Conservation (phyloP, 495 filamentous ascomycete genomes). For the Amniculicola lignicola region DNA sequence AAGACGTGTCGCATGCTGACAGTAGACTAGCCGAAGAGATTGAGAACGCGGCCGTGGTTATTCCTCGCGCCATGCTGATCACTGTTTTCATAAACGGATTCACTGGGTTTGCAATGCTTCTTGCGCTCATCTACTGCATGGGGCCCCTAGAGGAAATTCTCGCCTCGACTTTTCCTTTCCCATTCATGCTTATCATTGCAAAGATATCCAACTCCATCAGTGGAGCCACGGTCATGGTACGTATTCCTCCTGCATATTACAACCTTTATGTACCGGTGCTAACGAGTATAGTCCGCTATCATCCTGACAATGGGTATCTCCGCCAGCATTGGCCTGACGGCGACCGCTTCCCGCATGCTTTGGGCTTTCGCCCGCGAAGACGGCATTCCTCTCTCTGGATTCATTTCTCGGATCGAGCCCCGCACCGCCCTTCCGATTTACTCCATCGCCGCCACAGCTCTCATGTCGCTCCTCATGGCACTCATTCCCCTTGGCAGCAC, state of each 20-base stretch:
- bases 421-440: slow-evolving; percentile 23
- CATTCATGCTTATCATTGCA: slow-evolving; percentile 8
- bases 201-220: slow-evolving; percentile 1
- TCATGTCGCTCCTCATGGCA: slow-evolving; percentile 23
- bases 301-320: too few species aligned
- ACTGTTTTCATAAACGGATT: slow-evolving; percentile 28
- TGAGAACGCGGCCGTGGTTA: slow-evolving; percentile 30
- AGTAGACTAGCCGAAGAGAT: slow-evolving; percentile 34
- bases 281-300: too few species aligned
- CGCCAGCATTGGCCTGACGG: slow-evolving; percentile 28
- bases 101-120: slow-evolving; percentile 29
- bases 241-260: too few species aligned
- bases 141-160: slow-evolving; percentile 12
- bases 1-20: slow-evolving; percentile 5
- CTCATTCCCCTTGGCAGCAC: slow-evolving; percentile 34
- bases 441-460: slow-evolving; percentile 20
- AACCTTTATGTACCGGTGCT: too few species aligned
- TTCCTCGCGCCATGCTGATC: slow-evolving; percentile 31
- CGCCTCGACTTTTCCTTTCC: background rate
- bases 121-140: slow-evolving; percentile 30
- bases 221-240: slow-evolving; percentile 6
- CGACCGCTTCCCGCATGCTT: slow-evolving; percentile 27
- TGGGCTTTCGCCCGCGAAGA: slow-evolving; percentile 44
- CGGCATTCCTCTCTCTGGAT: slow-evolving; percentile 42
- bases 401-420: slow-evolving; percentile 39